These are phyloP conservation scores for Triticum timopheevii DNA, from an alignment of 176 grass and related monocot genomes.

Conservation along the genomic window DNA sequence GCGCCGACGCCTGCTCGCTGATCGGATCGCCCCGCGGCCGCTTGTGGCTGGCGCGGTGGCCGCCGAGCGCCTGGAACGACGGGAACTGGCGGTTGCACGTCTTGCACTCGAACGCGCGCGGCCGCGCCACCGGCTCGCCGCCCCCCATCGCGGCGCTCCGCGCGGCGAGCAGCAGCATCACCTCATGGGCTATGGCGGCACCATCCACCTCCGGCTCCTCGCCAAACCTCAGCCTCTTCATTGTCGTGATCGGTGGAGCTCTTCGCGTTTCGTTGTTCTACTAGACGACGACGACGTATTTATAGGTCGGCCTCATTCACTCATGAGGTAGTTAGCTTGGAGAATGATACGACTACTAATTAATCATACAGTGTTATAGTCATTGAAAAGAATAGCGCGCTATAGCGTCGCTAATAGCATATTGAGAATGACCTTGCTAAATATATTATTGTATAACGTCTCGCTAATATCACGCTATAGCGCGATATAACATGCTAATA, in stretches of 20 bases:
- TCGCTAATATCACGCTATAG: too few species aligned
- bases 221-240: slow-evolving; percentile 39
- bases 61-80: slow-evolving; percentile 72
- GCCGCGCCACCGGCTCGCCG: neutral
- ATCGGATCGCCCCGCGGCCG: slow-evolving; percentile 15
- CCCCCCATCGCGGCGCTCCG: slow-evolving; percentile 4
- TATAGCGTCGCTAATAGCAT: too few species aligned
- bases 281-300: neutral
- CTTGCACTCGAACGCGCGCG: slow-evolving; percentile 61
- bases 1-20: neutral
- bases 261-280: neutral
- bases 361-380: neutral
- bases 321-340: neutral
- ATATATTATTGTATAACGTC: too few species aligned
- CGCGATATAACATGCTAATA: too few species aligned
- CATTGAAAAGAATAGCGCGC: too few species aligned
- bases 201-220: slow-evolving; percentile 22
- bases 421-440: too few species aligned
- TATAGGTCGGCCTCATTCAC: neutral
- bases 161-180: slow-evolving; percentile 36
- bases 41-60: slow-evolving; percentile 63
- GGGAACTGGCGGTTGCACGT: slow-evolving; percentile 57
- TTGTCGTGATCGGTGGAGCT: neutral
- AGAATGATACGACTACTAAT: neutral
- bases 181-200: slow-evolving; percentile 31